phyloP scores from a whole-genome alignment of 1,139 yeast species.

The Blastobotrys persicus region DNA sequence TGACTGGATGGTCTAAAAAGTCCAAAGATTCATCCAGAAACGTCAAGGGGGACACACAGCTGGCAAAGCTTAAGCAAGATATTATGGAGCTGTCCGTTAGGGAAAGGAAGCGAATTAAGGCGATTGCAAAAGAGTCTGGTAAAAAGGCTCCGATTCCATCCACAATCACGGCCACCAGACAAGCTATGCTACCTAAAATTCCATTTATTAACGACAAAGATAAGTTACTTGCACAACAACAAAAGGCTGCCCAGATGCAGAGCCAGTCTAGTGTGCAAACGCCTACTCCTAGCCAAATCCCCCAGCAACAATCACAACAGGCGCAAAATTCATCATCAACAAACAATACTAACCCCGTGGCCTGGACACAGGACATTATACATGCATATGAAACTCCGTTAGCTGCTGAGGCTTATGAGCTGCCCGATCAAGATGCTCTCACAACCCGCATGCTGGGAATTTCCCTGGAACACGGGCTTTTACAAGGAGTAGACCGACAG shows the following conservation, averaged over 20 bases:
- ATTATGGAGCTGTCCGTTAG: slow-evolving; percentile 82
- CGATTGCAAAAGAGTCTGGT: slow-evolving; percentile 68
- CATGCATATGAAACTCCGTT: slow-evolving; percentile 87
- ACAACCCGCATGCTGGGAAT: slow-evolving; percentile 74
- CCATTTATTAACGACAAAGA: slow-evolving; percentile 61
- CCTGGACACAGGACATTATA: slow-evolving; percentile 92
- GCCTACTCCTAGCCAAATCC: slow-evolving; percentile 8
- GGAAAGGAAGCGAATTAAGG: slow-evolving; percentile 81
- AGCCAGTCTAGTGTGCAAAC: slow-evolving; percentile 4
- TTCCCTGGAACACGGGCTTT: slow-evolving; percentile 87
- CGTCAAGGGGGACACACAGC: slow-evolving; percentile 48
- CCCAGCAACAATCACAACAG: slow-evolving; percentile 9
- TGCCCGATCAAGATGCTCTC: slow-evolving; percentile 77
- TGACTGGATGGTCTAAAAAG: slow-evolving; percentile 51
- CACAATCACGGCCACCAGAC: slow-evolving; percentile 76
- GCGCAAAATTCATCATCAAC: slow-evolving; percentile 9
- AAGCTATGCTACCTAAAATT: slow-evolving; percentile 79
- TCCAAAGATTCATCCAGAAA: slow-evolving; percentile 27
- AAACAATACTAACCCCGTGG: slow-evolving; percentile 46
- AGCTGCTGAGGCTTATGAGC: slow-evolving; percentile 70
- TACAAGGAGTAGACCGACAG: slow-evolving; percentile 71
- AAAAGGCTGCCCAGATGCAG: slow-evolving; percentile 38
- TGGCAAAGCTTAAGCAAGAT: slow-evolving; percentile 79
- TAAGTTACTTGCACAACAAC: slow-evolving; percentile 37
- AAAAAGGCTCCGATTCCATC: slow-evolving; percentile 66